Evolutionary conservation across 2,329 filamentous ascomycete genomes (phyloP).

Genomic region (Curvularia verruculosa): DNA sequence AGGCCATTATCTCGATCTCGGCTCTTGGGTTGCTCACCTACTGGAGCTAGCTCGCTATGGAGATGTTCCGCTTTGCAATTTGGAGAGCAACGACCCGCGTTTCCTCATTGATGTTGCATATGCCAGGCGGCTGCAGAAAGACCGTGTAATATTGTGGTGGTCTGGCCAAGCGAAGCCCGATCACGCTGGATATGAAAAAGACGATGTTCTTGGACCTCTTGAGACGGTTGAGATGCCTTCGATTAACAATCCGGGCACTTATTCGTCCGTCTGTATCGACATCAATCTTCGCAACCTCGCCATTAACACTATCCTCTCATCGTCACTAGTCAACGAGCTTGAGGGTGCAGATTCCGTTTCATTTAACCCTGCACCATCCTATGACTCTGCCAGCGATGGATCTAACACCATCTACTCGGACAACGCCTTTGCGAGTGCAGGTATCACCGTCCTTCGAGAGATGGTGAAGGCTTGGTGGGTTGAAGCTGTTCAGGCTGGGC

Average conservation of each 20-base stretch:
- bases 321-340: conserved; percentile 93
- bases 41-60: conserved; percentile 88
- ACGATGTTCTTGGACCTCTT: conserved; percentile 81
- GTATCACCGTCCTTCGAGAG: conserved; percentile 87
- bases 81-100: conserved; percentile 90
- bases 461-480: conserved; percentile 99
- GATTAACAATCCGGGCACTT: conserved; percentile 91
- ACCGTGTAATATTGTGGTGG: conserved; percentile 97
- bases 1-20: conserved; percentile 89
- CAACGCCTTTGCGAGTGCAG: conserved; percentile 89
- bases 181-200: conserved; percentile 93
- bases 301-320: conserved; percentile 97
- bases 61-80: conserved; percentile 91
- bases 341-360: conserved; percentile 87
- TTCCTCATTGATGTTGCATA: conserved; percentile 97
- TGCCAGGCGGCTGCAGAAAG: conserved; percentile 84
- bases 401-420: conserved; percentile 78
- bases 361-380: conserved; percentile 73
- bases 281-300: conserved; percentile 90
- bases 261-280: conserved; percentile 95
- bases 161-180: conserved; percentile 85
- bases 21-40: conserved; percentile 88
- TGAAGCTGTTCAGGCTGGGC: conserved; percentile 84
- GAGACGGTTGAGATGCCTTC: conserved; percentile 91
- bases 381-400: conserved; percentile 66